These are phyloP conservation scores for Bryoerythrophyllum caledonicum DNA, from an alignment of 225 moss, liverwort and hornwort species.

Conservation along the genomic window DNA sequence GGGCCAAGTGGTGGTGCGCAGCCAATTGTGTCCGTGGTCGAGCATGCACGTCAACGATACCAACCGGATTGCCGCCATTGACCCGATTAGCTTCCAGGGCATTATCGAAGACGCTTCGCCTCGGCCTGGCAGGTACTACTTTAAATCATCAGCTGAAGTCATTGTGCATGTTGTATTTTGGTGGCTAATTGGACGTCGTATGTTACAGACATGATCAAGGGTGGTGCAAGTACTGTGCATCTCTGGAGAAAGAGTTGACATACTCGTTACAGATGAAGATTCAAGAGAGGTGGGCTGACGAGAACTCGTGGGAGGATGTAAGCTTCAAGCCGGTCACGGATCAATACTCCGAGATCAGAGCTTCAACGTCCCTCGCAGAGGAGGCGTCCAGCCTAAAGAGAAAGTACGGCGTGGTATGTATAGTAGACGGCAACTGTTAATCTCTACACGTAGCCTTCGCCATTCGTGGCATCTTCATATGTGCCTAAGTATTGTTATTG, in stretches of 20 bases:
- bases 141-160: background rate
- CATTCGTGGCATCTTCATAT: background rate
- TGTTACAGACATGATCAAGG: constrained; percentile 36
- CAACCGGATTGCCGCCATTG: constrained; percentile 39
- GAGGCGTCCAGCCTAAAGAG: constrained; percentile 43
- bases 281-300: constrained; percentile 40
- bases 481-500: background rate
- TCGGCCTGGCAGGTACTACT: constrained; percentile 46
- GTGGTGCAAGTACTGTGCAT: constrained; percentile 58
- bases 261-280: constrained; percentile 39
- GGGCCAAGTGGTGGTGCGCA: constrained; percentile 48
- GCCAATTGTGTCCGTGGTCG: constrained; percentile 59
- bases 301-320: constrained; percentile 48
- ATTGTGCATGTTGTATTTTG: background rate
- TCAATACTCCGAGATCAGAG: constrained; percentile 36
- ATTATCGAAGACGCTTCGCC: constrained; percentile 41
- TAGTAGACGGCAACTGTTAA: background rate
- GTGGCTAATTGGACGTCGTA: constrained; percentile 2
- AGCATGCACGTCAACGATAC: constrained; percentile 36
- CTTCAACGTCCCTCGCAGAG: constrained; percentile 32
- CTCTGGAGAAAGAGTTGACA: constrained; percentile 55
- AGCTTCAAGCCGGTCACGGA: constrained; percentile 46
- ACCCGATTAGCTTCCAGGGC: constrained; percentile 45
- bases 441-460: background rate
- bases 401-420: constrained; percentile 45